These are phyloP conservation scores for Penicillium taxi DNA, from an alignment of 495 filamentous ascomycete species.

Conservation along the genomic window DNA sequence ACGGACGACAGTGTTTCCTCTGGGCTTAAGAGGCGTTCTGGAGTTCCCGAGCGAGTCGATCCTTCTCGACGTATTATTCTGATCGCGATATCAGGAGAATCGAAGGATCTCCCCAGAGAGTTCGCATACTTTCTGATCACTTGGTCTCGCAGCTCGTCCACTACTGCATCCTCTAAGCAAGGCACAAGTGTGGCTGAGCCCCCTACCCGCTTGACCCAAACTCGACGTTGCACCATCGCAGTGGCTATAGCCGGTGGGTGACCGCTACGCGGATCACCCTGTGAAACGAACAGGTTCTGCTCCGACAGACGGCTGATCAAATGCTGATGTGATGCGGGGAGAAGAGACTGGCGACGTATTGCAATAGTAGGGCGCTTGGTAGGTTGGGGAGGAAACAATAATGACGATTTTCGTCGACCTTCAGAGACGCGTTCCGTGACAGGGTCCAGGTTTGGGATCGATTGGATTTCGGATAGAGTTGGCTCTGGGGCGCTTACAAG, in stretches of 20 bases:
- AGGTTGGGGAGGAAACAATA: constrained; percentile 11
- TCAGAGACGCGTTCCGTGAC: constrained; percentile 21
- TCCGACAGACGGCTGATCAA: constrained; percentile 39
- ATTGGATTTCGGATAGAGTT: constrained; percentile 17
- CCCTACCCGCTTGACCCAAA: constrained; percentile 85
- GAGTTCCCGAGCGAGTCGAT: constrained; percentile 37
- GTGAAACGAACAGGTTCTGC: constrained; percentile 19
- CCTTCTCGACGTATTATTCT: constrained; percentile 49
- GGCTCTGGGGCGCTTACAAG: constrained; percentile 11
- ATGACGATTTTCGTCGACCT: constrained; percentile 12
- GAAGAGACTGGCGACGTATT: constrained; percentile 43
- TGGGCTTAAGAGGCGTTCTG: constrained; percentile 66
- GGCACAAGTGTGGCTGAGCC: constrained; percentile 82
- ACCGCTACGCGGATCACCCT: constrained; percentile 16
- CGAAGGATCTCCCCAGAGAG: constrained; percentile 77
- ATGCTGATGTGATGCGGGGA: constrained; percentile 37
- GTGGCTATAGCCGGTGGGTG: constrained; percentile 12
- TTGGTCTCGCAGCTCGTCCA: constrained; percentile 90
- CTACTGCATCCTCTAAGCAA: constrained; percentile 79
- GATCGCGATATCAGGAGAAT: constrained; percentile 78
- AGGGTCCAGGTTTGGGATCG: constrained; percentile 27
- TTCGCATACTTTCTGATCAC: constrained; percentile 91
- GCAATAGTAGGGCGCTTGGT: constrained; percentile 38
- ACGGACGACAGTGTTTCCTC: constrained; percentile 76
- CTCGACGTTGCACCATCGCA: constrained; percentile 59